Evolutionary conservation across 495 filamentous ascomycete species (phyloP).

Genomic region (Saxophila tyrrhenica): DNA sequence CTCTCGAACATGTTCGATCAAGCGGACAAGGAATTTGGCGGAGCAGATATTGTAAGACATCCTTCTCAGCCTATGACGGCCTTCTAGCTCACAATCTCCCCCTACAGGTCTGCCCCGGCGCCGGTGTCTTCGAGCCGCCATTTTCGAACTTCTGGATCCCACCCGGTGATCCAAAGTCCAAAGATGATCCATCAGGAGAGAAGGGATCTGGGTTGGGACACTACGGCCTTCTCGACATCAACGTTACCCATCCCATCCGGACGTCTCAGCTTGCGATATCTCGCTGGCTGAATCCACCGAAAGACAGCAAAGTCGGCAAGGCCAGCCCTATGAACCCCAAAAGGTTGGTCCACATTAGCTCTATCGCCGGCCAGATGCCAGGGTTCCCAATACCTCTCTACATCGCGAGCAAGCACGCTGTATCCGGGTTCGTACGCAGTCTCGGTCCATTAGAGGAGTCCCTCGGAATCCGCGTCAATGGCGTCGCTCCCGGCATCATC

Average conservation of each 20-base stretch:
- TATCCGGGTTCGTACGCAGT: constrained; percentile 48
- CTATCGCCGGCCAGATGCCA: constrained; percentile 49
- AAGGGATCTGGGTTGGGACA: constrained; percentile 27
- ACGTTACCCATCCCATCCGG: constrained; percentile 59
- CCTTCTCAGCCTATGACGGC: neutral
- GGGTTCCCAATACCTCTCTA: constrained; percentile 45
- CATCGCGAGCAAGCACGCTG: constrained; percentile 49
- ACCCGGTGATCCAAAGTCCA: constrained; percentile 39
- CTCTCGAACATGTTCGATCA: constrained; percentile 47
- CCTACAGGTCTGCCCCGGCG: constrained; percentile 42
- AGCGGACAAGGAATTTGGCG: constrained; percentile 43
- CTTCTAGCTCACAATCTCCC: neutral
- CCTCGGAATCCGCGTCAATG: constrained; percentile 51
- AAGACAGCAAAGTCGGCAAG: constrained; percentile 23
- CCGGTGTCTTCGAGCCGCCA: constrained; percentile 57
- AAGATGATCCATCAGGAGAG: constrained; percentile 30
- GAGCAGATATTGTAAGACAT: constrained; percentile 44
- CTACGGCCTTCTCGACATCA: constrained; percentile 54
- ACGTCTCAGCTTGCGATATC: constrained; percentile 53
- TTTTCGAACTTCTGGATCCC: constrained; percentile 58
- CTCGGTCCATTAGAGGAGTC: constrained; percentile 39
- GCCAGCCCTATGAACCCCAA: constrained; percentile 31
- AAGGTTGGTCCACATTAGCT: constrained; percentile 50
- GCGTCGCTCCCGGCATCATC: constrained; percentile 55
- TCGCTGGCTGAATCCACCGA: constrained; percentile 37